phyloP scores from a whole-genome alignment of 768 basidiomycete genomes.

The Dentipellis fragilis region DNA sequence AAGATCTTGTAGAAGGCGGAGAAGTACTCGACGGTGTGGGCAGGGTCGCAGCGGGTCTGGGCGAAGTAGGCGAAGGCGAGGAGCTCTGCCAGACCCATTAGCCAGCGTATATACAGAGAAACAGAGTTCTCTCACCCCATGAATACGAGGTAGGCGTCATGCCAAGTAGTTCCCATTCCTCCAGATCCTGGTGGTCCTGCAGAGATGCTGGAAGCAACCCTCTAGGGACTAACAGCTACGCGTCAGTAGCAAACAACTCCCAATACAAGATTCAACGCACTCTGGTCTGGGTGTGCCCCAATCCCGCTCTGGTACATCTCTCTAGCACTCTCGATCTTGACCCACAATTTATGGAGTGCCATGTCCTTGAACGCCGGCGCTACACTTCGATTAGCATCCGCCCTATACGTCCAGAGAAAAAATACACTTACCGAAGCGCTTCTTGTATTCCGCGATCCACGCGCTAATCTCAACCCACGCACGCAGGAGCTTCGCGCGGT shows the following conservation, averaged over 20 bases:
- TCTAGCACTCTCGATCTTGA: slow-evolving; percentile 47
- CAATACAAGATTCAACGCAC: slow-evolving; percentile 31
- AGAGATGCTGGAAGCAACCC: too few relatives aligned
- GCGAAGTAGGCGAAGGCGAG: slow-evolving; percentile 72
- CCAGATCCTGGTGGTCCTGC: slow-evolving; percentile 19
- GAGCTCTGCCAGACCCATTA: slow-evolving; percentile 37
- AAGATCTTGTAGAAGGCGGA: slow-evolving; percentile 44
- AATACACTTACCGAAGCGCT: slow-evolving; percentile 30
- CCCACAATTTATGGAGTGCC: slow-evolving; percentile 31
- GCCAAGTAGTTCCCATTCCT: slow-evolving; percentile 42
- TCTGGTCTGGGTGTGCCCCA: slow-evolving; percentile 71
- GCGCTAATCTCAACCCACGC: slow-evolving; percentile 73
- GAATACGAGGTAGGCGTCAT: slow-evolving; percentile 59
- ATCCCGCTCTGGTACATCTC: slow-evolving; percentile 67
- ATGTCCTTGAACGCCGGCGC: slow-evolving; percentile 36
- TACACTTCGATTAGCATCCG: slow-evolving; percentile 16
- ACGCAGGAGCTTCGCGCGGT: slow-evolving; percentile 55
- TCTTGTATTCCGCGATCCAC: slow-evolving; percentile 53
- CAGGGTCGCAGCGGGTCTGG: slow-evolving; percentile 74
- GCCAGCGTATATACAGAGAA: background rate
- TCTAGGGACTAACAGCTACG: slow-evolving; percentile 14
- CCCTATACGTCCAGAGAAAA: background rate
- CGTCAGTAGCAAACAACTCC: background rate
- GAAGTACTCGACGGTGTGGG: slow-evolving; percentile 53
- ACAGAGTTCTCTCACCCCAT: slow-evolving; percentile 33